Evolutionary conservation across 208 protist genomes (phyloP), one percentile per base, ranked within the genome.

Genomic region (Wallacemonas collosoma): DNA sequence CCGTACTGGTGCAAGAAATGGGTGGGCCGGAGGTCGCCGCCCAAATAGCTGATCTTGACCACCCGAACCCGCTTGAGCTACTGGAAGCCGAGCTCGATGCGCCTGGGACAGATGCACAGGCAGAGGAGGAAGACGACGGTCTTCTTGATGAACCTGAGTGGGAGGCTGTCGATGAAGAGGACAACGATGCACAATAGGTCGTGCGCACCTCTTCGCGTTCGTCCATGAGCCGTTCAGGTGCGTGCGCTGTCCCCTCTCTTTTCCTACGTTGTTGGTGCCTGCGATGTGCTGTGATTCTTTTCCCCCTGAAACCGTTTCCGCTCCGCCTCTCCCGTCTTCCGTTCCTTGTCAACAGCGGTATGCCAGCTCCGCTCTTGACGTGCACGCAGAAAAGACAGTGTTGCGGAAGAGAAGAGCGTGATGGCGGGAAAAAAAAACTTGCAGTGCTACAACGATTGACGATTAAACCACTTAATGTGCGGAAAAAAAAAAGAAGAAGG

Each of bases 1-100:
- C 41, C 2, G 77, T 94, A 60, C 69, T 97, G 40, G 90, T 97
- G 66, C 51, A 86, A 62, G 90, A 95, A 64, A 97, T 97, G 93
- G 93, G 93, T 39, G 91, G 91, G 15, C 79, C 89, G 7, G 87
- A 89, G 70, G 88, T 71, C 51, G 90, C 84, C 41, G 75, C 84
- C 64, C 74, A 88, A 77, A 81, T 97, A 11, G 51, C 77, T 4
- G 83, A 95, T 73, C 66, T 97, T 35, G 93, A 97, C 65, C 83
- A 93, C 64, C 83, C 83, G 3, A 93, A 95, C 68, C 93, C 93
- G 3, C 81, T 97, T 39, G 88, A 91, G 71, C 80, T 97, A 54
- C 78, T 97, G 12, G 72, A 84, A 68, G 79, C 79, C 7, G 90
- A 97, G 78, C 81, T 85, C 1, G 77, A 83, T 4, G 75, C 69